phyloP scores from a whole-genome alignment of 2,329 filamentous ascomycete species.

The Fusarium phyllophilum region DNA sequence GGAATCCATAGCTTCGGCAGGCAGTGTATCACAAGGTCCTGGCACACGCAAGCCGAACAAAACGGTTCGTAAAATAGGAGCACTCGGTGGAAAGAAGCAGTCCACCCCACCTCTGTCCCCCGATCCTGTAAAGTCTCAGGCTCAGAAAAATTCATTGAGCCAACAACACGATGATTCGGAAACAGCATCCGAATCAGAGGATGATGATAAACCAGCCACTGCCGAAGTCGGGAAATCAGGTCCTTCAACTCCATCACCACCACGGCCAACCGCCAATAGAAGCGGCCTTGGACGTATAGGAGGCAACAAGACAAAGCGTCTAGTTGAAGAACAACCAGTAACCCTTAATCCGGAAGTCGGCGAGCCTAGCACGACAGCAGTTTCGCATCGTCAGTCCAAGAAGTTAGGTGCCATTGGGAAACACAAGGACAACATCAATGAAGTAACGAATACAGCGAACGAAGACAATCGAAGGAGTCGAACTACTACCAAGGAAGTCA shows the following conservation, averaged over 20 bases:
- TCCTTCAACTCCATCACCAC: slow-evolving; percentile 37
- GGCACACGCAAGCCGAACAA: slow-evolving; percentile 30
- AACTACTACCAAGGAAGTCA: slow-evolving; percentile 27
- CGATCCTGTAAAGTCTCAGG: slow-evolving; percentile 9
- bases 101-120: slow-evolving; percentile 42
- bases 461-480: slow-evolving; percentile 39
- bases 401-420: slow-evolving; percentile 52
- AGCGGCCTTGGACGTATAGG: slow-evolving; percentile 56
- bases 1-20: slow-evolving; percentile 26
- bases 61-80: slow-evolving; percentile 46
- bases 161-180: slow-evolving; percentile 48
- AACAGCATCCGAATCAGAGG: slow-evolving; percentile 58
- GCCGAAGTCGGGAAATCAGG: slow-evolving; percentile 24
- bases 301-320: slow-evolving; percentile 40
- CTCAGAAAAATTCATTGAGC: not conserved
- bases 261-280: slow-evolving; percentile 43
- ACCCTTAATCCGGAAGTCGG: slow-evolving; percentile 7
- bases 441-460: slow-evolving; percentile 6
- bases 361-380: slow-evolving; percentile 5
- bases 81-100: slow-evolving; percentile 49
- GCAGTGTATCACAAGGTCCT: slow-evolving; percentile 3
- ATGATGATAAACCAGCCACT: slow-evolving; percentile 44
- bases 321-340: slow-evolving; percentile 8
- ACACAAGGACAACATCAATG: slow-evolving; percentile 28
- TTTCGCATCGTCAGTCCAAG: slow-evolving; percentile 25